phyloP scores from a whole-genome alignment of 495 filamentous ascomycete genomes.

The Annulohypoxylon bovei region DNA sequence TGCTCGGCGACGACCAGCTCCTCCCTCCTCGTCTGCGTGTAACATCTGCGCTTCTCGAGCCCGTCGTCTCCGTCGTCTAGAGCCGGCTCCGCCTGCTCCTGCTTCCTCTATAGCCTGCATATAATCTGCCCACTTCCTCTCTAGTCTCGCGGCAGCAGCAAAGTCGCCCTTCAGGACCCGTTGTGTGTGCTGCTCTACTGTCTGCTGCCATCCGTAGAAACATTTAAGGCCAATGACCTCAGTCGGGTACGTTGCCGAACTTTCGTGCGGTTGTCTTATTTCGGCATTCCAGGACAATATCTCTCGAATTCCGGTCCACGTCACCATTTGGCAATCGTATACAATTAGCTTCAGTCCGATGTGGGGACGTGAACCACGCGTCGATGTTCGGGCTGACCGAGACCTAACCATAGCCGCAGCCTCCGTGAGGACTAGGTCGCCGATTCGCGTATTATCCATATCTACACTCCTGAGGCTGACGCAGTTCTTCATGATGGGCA shows the following conservation, averaged over 20 bases:
- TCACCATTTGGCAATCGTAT: conserved; percentile 90
- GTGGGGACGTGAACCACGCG: conserved; percentile 54
- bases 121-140: conserved; percentile 91
- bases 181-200: conserved; percentile 90
- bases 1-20: conserved; percentile 62
- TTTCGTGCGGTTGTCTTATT: conserved; percentile 53
- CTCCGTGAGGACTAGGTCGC: conserved; percentile 87
- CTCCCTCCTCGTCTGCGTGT: conserved; percentile 82
- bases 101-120: conserved; percentile 93
- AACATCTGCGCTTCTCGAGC: conserved; percentile 79
- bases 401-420: conserved; percentile 78
- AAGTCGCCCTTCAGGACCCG: conserved; percentile 81
- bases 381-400: conserved; percentile 63
- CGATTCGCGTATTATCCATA: conserved; percentile 94
- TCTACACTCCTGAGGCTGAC: conserved; percentile 73
- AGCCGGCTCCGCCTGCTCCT: conserved; percentile 66
- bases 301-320: conserved; percentile 91
- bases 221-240: conserved; percentile 89
- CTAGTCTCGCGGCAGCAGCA: conserved; percentile 73
- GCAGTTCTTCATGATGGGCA: conserved; percentile 82
- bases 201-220: conserved; percentile 95
- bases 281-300: conserved; percentile 85
- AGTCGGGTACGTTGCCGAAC: conserved; percentile 64
- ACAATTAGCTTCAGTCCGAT: conserved; percentile 80
- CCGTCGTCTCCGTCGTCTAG: conserved; percentile 74